phyloP scores from a whole-genome alignment of 1,284 basidiomycete species.

The Pseudomicrostroma phylloplanum region DNA sequence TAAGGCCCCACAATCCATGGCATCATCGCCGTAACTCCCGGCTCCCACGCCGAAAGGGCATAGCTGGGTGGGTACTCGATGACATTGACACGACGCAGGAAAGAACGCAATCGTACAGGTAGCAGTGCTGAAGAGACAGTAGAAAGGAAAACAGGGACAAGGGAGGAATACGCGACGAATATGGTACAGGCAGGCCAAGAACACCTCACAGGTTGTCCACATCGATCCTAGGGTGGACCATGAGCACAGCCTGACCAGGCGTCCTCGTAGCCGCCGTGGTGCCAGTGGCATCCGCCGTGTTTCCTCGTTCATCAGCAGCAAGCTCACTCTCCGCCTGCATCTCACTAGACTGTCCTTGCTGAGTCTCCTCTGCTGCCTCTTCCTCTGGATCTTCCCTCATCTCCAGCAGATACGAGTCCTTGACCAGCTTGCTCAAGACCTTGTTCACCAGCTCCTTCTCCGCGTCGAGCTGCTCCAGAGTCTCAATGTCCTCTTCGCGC shows the following conservation, averaged over 20 bases:
- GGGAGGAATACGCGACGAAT: no score
- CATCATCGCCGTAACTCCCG: no score
- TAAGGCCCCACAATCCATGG: no score
- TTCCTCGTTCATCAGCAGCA: conserved; percentile 12
- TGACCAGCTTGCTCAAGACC: conserved; percentile 79
- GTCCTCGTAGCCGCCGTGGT: conserved; percentile 16
- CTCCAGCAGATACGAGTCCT: conserved; percentile 57
- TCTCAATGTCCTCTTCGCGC: conserved; percentile 69
- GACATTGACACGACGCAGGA: no score
- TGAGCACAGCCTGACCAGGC: conserved; percentile 22
- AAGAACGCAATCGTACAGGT: no score
- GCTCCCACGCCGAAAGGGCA: no score
- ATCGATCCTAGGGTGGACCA: conserved; percentile 43
- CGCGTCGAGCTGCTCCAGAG: conserved; percentile 81
- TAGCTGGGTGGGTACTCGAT: no score
- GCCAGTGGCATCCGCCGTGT: conserved; percentile 7
- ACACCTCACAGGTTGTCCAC: conserved; percentile 30
- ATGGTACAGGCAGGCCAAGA: no score
- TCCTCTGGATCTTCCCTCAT: conserved; percentile 19
- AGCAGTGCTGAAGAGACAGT: no score
- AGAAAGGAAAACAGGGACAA: no score
- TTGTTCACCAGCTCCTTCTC: conserved; percentile 85
- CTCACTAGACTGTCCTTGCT: conserved; percentile 13
- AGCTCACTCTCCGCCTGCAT: conserved; percentile 23
- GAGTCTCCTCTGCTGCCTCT: conserved; percentile 3